Percentiles rank a stretch among this genome's conserved stretches.
Evolutionary conservation across 108 stramenopile genomes (phyloP).

Genomic region (Conticribra weissflogii): DNA sequence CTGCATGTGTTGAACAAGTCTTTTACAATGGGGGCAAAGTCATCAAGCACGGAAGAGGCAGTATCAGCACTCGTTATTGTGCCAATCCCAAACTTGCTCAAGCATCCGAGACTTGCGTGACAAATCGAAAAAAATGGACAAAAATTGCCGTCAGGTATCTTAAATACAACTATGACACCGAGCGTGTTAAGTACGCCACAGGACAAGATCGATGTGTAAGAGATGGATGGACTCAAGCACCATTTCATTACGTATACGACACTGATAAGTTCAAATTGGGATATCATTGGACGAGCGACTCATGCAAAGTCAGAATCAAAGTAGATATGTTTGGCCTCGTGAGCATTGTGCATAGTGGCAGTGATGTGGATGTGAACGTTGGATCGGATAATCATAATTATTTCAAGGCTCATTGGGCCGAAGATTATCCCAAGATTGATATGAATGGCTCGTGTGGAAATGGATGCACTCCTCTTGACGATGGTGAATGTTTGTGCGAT

Average conservation of each 20-base stretch:
- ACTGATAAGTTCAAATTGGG: constrained; percentile 26
- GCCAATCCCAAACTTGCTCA: constrained; percentile 1
- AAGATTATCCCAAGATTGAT: constrained; percentile 35
- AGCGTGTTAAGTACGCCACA: constrained; percentile 33
- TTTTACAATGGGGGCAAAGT: constrained; percentile 58
- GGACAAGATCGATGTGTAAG: constrained; percentile 32
- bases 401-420: constrained; percentile 46
- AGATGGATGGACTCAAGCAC: constrained; percentile 23
- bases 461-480: constrained; percentile 24
- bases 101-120: constrained; percentile 36
- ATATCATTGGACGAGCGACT: constrained; percentile 51
- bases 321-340: constrained; percentile 58
- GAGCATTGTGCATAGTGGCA: constrained; percentile 56
- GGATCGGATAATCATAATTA: constrained; percentile 37
- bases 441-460: constrained; percentile 41
- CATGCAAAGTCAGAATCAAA: constrained; percentile 56
- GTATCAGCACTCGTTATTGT: background rate
- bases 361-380: constrained; percentile 33
- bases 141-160: constrained; percentile 13
- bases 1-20: constrained; percentile 63
- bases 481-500: constrained; percentile 42
- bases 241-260: constrained; percentile 27
- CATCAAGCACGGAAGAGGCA: constrained; percentile 30
- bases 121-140: constrained; percentile 4
- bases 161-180: constrained; percentile 38